These are phyloP conservation scores for Selenicereus undatus DNA, from an alignment of 148 eudicot species.

Conservation along the genomic window DNA sequence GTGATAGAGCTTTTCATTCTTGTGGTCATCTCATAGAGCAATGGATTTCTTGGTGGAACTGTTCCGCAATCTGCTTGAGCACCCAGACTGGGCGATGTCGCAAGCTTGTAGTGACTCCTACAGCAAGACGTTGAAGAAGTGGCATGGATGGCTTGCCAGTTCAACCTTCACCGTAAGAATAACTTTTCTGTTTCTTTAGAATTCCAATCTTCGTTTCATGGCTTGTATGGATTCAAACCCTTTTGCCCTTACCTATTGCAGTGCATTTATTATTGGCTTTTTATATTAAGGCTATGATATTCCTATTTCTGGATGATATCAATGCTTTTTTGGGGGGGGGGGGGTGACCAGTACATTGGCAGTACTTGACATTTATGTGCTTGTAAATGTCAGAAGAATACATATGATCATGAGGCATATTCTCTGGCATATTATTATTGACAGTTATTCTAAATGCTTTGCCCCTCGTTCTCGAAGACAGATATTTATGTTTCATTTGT, in stretches of 20 bases:
- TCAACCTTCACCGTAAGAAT: conserved; percentile 71
- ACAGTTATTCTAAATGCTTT: not conserved
- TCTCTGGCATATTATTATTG: not conserved
- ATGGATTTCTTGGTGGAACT: conserved; percentile 90
- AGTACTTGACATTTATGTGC: not conserved
- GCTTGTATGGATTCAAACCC: not conserved
- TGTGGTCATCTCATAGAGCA: conserved; percentile 44
- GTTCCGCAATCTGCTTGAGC: conserved; percentile 62
- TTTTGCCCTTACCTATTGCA: too few relatives aligned
- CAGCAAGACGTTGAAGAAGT: conserved; percentile 80
- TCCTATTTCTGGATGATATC: too few relatives aligned
- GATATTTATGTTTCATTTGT: too few relatives aligned
- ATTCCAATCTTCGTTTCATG: not conserved
- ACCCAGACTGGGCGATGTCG: conserved; percentile 73
- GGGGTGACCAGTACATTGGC: not conserved
- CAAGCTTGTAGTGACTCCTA: conserved; percentile 83
- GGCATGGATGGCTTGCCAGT: conserved; percentile 98
- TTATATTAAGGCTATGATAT: too few relatives aligned
- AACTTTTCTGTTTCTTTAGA: not conserved
- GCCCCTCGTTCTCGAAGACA: not conserved
- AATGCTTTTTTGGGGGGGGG: too few relatives aligned
- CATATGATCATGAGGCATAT: not conserved
- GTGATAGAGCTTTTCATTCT: conserved; percentile 2
- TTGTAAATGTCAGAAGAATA: not conserved
- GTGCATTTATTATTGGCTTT: too few relatives aligned